Percentiles rank a stretch among this genome's conserved stretches.
Conservation (phyloP, 164 flowering plant genomes). For the Saururus chinensis region DNA sequence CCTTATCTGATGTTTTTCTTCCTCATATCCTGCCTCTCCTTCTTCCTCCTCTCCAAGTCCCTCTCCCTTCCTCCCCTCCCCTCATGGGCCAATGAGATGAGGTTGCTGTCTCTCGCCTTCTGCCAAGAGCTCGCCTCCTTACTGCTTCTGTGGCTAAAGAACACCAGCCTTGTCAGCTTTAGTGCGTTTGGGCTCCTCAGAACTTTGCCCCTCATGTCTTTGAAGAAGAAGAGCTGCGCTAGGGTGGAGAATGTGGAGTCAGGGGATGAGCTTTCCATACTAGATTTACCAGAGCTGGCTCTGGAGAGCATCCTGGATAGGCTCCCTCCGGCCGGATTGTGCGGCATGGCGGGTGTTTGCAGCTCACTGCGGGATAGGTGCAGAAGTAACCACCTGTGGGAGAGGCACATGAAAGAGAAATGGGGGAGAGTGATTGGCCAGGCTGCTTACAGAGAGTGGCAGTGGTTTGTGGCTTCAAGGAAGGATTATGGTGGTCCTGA, state of each 20-base stretch:
- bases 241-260: slow-evolving; percentile 29
- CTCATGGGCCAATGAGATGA: slow-evolving; percentile 1
- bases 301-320: slow-evolving; percentile 78
- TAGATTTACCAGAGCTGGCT: slow-evolving; percentile 84
- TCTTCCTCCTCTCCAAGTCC: slow-evolving; percentile 48
- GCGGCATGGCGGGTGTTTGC: slow-evolving; percentile 69
- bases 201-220: slow-evolving; percentile 22
- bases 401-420: slow-evolving; percentile 68
- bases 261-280: slow-evolving; percentile 27
- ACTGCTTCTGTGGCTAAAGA: slow-evolving; percentile 12
- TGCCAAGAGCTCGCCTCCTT: slow-evolving; percentile 34
- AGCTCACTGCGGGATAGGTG: slow-evolving; percentile 69
- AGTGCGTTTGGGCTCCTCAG: slow-evolving; percentile 2
- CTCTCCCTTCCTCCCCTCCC: slow-evolving; percentile 35
- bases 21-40: slow-evolving; percentile 54
- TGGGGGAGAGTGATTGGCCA: slow-evolving; percentile 68
- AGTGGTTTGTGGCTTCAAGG: slow-evolving; percentile 41
- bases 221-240: slow-evolving; percentile 17
- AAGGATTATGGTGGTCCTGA: slow-evolving; percentile 18
- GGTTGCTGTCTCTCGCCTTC: slow-evolving; percentile 10
- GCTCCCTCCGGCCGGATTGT: slow-evolving; percentile 62
- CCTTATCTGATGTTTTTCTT: slow-evolving; percentile 48
- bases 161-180: slow-evolving; percentile 6
- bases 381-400: slow-evolving; percentile 69
- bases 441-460: slow-evolving; percentile 68